Evolutionary conservation across 2,329 filamentous ascomycete species (phyloP).

Genomic region (Colletotrichum karsti): DNA sequence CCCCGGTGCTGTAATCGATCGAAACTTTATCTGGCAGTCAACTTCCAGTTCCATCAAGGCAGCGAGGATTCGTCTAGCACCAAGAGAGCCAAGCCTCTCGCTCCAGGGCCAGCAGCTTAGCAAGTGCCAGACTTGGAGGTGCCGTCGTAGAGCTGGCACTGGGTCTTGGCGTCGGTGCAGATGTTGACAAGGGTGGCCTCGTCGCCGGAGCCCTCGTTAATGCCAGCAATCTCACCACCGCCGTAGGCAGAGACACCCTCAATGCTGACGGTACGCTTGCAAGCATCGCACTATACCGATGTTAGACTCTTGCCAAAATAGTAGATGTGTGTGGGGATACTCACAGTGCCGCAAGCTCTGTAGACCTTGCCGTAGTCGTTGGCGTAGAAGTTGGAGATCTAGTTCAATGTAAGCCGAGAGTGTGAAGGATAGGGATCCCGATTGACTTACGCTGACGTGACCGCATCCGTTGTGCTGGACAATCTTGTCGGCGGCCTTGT

Average conservation of each 20-base stretch:
- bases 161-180: slow-evolving; percentile 35
- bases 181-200: slow-evolving; percentile 37
- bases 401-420: not conserved
- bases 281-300: slow-evolving; percentile 25
- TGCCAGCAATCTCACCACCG: slow-evolving; percentile 50
- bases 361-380: slow-evolving; percentile 57
- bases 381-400: slow-evolving; percentile 49
- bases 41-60: not conserved
- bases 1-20: not conserved
- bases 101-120: not conserved
- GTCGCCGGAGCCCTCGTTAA: slow-evolving; percentile 50
- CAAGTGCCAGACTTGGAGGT: slow-evolving; percentile 33
- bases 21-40: not conserved
- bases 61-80: not conserved
- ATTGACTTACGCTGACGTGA: slow-evolving; percentile 42
- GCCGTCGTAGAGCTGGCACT: slow-evolving; percentile 36
- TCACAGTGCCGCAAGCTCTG: slow-evolving; percentile 24
- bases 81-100: not conserved
- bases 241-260: slow-evolving; percentile 46
- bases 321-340: slow-evolving; percentile 4
- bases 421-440: not conserved
- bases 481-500: slow-evolving; percentile 53
- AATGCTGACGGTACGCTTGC: slow-evolving; percentile 54
- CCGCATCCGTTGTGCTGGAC: slow-evolving; percentile 58
- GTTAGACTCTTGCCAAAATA: not conserved